phyloP scores from a whole-genome alignment of 352 stramenopile species.

The Phytophthora capsici region DNA sequence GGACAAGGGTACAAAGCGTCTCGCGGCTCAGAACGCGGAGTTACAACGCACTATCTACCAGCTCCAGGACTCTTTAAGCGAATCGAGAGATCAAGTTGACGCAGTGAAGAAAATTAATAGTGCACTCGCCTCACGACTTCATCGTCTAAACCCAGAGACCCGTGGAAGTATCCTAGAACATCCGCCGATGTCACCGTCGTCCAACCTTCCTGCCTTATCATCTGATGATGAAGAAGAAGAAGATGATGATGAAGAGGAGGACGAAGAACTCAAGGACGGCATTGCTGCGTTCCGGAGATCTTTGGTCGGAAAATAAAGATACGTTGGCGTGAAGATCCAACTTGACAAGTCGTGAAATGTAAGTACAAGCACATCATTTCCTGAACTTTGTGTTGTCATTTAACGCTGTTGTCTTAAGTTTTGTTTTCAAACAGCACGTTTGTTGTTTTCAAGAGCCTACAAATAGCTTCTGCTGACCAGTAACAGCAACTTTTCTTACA shows the following conservation, averaged over 20 bases:
- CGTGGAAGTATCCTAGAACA: constrained; percentile 62
- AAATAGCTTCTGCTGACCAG: no score
- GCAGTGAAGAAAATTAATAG: constrained; percentile 81
- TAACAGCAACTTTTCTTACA: no score
- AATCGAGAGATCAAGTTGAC: constrained; percentile 72
- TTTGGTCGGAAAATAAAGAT: constrained; percentile 26
- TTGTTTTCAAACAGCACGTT: no score
- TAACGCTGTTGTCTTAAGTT: no score
- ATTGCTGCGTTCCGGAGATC: constrained; percentile 52
- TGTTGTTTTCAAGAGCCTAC: no score
- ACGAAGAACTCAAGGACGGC: constrained; percentile 43
- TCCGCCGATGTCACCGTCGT: constrained; percentile 42
- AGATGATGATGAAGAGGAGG: constrained; percentile 51
- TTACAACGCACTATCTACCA: constrained; percentile 78
- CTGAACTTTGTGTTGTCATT: no score
- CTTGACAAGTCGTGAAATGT: no score
- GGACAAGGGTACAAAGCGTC: constrained; percentile 62
- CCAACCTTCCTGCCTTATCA: constrained; percentile 46
- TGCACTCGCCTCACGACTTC: constrained; percentile 70
- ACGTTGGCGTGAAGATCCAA: no score
- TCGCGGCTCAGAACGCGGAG: constrained; percentile 69
- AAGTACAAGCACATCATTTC: no score
- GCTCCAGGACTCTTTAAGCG: constrained; percentile 73
- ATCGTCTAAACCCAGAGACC: constrained; percentile 57
- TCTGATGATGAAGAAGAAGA: constrained; percentile 68